Evolutionary conservation across 169 alveolate species (phyloP).

Genomic region (Cryptosporidium parvum): DNA sequence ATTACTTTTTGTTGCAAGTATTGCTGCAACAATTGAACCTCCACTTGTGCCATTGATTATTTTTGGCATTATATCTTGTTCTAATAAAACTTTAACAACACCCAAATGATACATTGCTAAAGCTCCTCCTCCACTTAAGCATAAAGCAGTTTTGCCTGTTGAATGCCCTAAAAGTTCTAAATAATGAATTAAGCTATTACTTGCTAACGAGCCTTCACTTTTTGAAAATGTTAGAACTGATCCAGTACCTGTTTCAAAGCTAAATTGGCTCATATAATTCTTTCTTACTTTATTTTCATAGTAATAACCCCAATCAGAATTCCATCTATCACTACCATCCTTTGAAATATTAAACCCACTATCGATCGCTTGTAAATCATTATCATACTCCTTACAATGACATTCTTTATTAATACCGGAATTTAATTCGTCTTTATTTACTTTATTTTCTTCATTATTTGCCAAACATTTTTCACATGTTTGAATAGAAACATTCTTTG

Average conservation of each 20-base stretch:
- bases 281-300: neutral
- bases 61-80: slow-evolving; percentile 81
- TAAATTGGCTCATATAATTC: neutral
- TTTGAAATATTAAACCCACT: neutral
- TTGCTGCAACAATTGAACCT: slow-evolving; percentile 86
- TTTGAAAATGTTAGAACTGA: slow-evolving; percentile 62
- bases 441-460: neutral
- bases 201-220: slow-evolving; percentile 56
- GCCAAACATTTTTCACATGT: slow-evolving; percentile 24
- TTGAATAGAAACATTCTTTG: slow-evolving; percentile 4
- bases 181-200: slow-evolving; percentile 73
- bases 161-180: slow-evolving; percentile 63
- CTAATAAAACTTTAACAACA: slow-evolving; percentile 78
- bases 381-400: neutral
- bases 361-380: neutral
- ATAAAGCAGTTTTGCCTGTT: slow-evolving; percentile 82
- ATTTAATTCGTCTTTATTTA: neutral
- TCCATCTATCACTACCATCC: neutral
- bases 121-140: slow-evolving; percentile 82
- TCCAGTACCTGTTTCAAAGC: slow-evolving; percentile 33
- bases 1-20: slow-evolving; percentile 82
- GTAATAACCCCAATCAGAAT: slow-evolving; percentile 3
- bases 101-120: slow-evolving; percentile 82
- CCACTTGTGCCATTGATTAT: slow-evolving; percentile 85
- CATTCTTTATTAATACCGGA: neutral